A percentile compares a stretch with the other conserved stretches of the same genome.
Evolutionary conservation across 1,139 yeast species (phyloP).

Genomic region (Blastobotrys serpentis): DNA sequence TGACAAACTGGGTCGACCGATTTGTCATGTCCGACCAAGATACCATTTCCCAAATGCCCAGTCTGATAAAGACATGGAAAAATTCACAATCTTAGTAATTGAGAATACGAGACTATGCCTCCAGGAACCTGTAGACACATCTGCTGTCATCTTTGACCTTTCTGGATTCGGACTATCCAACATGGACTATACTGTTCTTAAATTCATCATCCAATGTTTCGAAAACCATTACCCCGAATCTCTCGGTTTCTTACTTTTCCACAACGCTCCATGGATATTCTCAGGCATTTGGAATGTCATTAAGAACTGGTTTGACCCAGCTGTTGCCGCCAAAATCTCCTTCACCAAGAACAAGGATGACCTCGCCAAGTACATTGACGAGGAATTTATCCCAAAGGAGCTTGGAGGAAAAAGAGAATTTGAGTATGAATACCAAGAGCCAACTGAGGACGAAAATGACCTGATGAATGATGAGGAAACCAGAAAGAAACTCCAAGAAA

Average conservation of each 20-base stretch:
- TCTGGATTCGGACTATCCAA: slow-evolving; percentile 71
- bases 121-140: slow-evolving; percentile 65
- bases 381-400: slow-evolving; percentile 54
- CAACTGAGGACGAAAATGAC: slow-evolving; percentile 51
- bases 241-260: slow-evolving; percentile 69
- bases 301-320: slow-evolving; percentile 86
- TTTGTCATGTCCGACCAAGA: slow-evolving; percentile 70
- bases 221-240: slow-evolving; percentile 90
- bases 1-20: slow-evolving; percentile 65
- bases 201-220: slow-evolving; percentile 71
- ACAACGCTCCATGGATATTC: slow-evolving; percentile 90
- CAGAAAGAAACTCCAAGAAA: slow-evolving; percentile 44
- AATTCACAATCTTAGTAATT: slow-evolving; percentile 62
- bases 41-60: slow-evolving; percentile 72
- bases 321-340: slow-evolving; percentile 74
- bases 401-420: slow-evolving; percentile 66
- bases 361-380: slow-evolving; percentile 54
- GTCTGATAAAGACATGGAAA: slow-evolving; percentile 63
- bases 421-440: slow-evolving; percentile 55
- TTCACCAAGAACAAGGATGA: slow-evolving; percentile 67
- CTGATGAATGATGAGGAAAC: slow-evolving; percentile 44
- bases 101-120: slow-evolving; percentile 68
- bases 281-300: slow-evolving; percentile 82
- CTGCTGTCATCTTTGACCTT: slow-evolving; percentile 72
- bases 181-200: slow-evolving; percentile 81